Base-by-base conservation (phyloP, 169 alveolate genomes). In the Plasmodium coatneyi region DNA sequence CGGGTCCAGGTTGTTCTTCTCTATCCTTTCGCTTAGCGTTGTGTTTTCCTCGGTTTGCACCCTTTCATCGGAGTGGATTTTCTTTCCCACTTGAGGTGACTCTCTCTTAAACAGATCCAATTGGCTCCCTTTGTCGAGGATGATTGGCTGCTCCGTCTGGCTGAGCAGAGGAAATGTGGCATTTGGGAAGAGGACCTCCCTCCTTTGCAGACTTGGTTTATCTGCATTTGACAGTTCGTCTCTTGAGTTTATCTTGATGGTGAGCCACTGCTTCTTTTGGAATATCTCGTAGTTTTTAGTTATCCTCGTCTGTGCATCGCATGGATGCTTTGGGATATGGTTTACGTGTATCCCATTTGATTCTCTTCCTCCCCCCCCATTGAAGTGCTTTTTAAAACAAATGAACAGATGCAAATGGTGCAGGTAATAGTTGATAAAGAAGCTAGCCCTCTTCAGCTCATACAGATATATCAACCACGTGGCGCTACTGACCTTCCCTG, bases 401-500 rank as follows among this genome's bases (percentile, higher is more conserved):
- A 84, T 86, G 66, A 82, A 71, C 74, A 86, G 22, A 80, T 74
- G 52, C 49, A 91, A n/a, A 32, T 91, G 84, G 66, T 91, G 52
- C 49, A 91, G 19, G 56, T 84, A 84, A 36, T 82, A 72, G 81
- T 84, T 92, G 46, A 84, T 92, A 80, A 84, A 92, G 32, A 84
- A 91, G 39, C 92, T 80, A 28, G 97, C 97, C 54, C 99, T 78
- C 72, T 96, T 94, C 28, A 98, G 92, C 93, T 98, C 99, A 56
- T 96, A 98, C 34, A 95, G 92, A 83, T 97, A 98, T 3, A 98
- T 98, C 54, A 98, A 94, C 99, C 99, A 98, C 7, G 99, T 98
- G 10, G 98, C 98, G 71, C 96, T 96, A 54, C 98, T 97, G 14
- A 97, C 97, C 34, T 96, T 95, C 22, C 98, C 97, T 41, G 98